These are phyloP conservation scores for Xylariales sp. DNA, from an alignment of 2,329 filamentous ascomycete species.

Conservation along the genomic window DNA sequence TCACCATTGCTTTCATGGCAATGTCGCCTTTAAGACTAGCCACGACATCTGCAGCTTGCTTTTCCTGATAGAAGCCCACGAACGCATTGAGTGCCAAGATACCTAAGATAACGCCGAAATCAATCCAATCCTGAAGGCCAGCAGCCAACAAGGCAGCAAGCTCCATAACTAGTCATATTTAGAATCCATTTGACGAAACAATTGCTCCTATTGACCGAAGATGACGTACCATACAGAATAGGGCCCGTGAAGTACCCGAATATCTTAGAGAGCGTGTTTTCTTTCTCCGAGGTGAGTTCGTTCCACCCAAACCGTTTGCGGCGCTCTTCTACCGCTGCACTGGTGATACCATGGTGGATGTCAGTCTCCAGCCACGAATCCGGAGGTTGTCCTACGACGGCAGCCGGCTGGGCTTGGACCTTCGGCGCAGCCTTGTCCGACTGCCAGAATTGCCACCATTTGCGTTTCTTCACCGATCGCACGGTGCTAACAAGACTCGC, in stretches of 20 bases:
- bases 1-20: constrained; percentile 76
- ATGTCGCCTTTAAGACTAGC: constrained; percentile 81
- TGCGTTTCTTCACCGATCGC: constrained; percentile 57
- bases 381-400: constrained; percentile 60
- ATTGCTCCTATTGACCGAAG: constrained; percentile 43
- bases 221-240: constrained; percentile 75
- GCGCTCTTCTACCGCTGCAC: constrained; percentile 67
- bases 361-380: constrained; percentile 75
- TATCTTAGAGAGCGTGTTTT: constrained; percentile 77
- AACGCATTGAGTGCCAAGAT: constrained; percentile 80
- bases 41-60: constrained; percentile 82
- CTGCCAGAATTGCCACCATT: constrained; percentile 70
- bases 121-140: constrained; percentile 80
- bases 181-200: neutral
- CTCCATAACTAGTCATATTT: constrained; percentile 73
- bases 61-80: constrained; percentile 85
- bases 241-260: constrained; percentile 78
- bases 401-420: constrained; percentile 50
- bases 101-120: constrained; percentile 81
- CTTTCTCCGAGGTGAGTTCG: constrained; percentile 76
- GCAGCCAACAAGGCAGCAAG: constrained; percentile 78
- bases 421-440: constrained; percentile 51
- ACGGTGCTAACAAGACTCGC: constrained; percentile 41
- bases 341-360: constrained; percentile 69
- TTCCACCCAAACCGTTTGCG: constrained; percentile 75